Evolutionary conservation across 768 basidiomycete genomes (phyloP).

Genomic region (Candolleomyces eurysporus): DNA sequence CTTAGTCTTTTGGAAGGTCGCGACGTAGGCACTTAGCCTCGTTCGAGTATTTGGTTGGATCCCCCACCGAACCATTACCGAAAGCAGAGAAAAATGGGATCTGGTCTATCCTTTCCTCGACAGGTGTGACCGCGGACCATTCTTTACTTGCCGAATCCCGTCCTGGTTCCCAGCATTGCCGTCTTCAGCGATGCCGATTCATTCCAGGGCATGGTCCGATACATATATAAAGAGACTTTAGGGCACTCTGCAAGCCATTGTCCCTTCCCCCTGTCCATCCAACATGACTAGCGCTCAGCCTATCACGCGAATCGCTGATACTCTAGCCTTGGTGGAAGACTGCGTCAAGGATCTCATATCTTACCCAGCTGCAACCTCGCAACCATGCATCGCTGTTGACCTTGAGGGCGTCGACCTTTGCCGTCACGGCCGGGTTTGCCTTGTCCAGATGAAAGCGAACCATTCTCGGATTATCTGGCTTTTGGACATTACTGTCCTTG

Average conservation of each 20-base stretch:
- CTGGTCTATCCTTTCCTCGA: too few species aligned
- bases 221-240: too few species aligned
- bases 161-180: too few species aligned
- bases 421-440: conserved; percentile 26
- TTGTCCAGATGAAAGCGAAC: conserved; percentile 28
- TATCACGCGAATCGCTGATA: neutral
- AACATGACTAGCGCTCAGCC: neutral
- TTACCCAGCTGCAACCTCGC: neutral
- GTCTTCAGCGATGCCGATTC: too few species aligned
- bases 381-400: conserved; percentile 27
- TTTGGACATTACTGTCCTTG: conserved; percentile 31
- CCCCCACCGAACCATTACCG: too few species aligned
- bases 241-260: neutral
- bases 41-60: too few species aligned
- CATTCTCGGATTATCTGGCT: conserved; percentile 29
- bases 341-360: neutral
- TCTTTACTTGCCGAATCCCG: too few species aligned
- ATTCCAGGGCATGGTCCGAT: too few species aligned
- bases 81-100: too few species aligned
- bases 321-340: neutral
- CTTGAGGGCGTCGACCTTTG: conserved; percentile 33
- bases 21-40: too few species aligned
- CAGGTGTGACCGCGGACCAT: too few species aligned
- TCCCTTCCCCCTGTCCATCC: neutral
- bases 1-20: too few species aligned